Conservation (phyloP, 257 asterid species). For the Agastache rugosa region DNA sequence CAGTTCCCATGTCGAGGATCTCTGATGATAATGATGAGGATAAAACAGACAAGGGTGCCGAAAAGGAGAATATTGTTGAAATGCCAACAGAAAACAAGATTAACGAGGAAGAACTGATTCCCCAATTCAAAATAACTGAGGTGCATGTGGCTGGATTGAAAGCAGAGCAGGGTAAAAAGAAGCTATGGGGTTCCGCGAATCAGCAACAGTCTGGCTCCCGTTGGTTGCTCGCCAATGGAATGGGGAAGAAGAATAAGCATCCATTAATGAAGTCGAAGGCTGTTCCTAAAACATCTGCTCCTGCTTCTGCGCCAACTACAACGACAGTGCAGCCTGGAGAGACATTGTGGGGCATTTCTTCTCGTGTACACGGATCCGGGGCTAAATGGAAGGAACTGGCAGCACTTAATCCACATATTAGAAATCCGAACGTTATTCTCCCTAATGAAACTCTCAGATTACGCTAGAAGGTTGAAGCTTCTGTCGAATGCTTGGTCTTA, state of each 20-base stretch:
- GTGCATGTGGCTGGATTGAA: constrained; percentile 86
- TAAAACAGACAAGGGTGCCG: constrained; percentile 32
- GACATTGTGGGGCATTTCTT: constrained; percentile 82
- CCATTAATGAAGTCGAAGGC: constrained; percentile 73
- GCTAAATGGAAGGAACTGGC: constrained; percentile 56
- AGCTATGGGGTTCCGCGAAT: constrained; percentile 79
- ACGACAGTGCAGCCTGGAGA: constrained; percentile 62
- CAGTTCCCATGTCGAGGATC: constrained; percentile 56
- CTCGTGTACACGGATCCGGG: constrained; percentile 63
- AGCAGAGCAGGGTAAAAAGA: constrained; percentile 71
- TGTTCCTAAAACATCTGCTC: constrained; percentile 45
- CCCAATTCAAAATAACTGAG: constrained; percentile 81
- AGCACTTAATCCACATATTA: constrained; percentile 56
- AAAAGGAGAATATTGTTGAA: constrained; percentile 41
- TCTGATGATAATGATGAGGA: constrained; percentile 51
- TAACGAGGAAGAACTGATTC: constrained; percentile 56
- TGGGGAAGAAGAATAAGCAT: constrained; percentile 97
- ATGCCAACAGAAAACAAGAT: constrained; percentile 51
- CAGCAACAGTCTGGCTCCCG: constrained; percentile 93
- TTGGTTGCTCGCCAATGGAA: constrained; percentile 96
- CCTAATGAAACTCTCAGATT: constrained; percentile 51
- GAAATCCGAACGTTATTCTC: constrained; percentile 64
- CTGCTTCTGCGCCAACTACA: constrained; percentile 44
- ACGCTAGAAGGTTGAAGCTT: constrained; percentile 36
- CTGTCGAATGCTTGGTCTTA: neutral